Base-by-base conservation (phyloP, 169 alveolate species). In the Plasmodium gaboni region DNA sequence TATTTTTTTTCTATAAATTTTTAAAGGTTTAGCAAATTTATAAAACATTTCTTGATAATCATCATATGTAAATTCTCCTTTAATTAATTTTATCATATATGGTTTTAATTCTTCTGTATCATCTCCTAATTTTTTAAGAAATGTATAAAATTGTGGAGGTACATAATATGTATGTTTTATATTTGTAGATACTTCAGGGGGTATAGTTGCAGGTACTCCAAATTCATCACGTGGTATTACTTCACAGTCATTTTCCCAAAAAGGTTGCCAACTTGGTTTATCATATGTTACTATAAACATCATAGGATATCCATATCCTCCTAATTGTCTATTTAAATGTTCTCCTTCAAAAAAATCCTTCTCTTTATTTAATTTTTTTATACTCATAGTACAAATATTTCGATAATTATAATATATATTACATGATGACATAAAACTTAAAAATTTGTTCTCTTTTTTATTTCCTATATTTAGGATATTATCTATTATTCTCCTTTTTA, bases 11-110 rank as follows among this genome's bases (percentile, higher is more conserved):
- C 98, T 93, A 88, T 93, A 94, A 65, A 96, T 96, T 93, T 94
- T 96, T 60, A 95, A 89, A 3, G 98, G 98, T 76, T 95, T 95
- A 50, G 98, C 97, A 65, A 95, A 95, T 74, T 93, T 94, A 90
- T 96, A 96, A 93, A 96, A 96, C 98, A 96, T 96, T 87, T 96
- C 98, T 88, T 96, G 97, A 85, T 95, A 96, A 88, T 96, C 98
- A 59, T 95, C 95, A 88, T 93, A 94, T 61, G 98, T 96, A 89
- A 96, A 92, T 74, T 93, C 95, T 2, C 97, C 97, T 42, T 78
- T 26, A 19, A 93, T 92, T 15, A 96, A 92, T 93, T 96, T 94
- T 71, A 92, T 95, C 96, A 94, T 94, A 88, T 94, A 95, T 8
- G 98, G 98, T 94, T 93, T 95, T 46, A 96, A 89, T 67, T 90